These are phyloP conservation scores for Pestalotiopsis fici DNA, from an alignment of 2,329 filamentous ascomycete species.

Conservation along the genomic window DNA sequence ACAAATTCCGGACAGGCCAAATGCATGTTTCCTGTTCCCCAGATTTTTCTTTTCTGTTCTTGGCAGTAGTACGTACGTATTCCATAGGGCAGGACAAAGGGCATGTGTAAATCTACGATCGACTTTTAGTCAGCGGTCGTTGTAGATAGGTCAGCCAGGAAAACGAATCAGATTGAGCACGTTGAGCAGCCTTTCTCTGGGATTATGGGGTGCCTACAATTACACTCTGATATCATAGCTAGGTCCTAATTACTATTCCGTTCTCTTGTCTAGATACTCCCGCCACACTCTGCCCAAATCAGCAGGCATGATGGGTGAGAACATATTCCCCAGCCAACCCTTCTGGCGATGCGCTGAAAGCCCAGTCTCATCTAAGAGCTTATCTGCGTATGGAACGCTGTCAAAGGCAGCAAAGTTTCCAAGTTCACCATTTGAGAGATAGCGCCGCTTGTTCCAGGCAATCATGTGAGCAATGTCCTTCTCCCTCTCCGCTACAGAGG, in stretches of 20 bases:
- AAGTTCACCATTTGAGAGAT: constrained; percentile 24
- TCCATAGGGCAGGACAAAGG: neutral
- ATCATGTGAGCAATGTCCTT: constrained; percentile 21
- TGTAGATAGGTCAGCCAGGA: too few relatives aligned
- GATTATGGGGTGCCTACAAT: too few relatives aligned
- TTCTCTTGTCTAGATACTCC: constrained; percentile 19
- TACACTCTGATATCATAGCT: too few relatives aligned
- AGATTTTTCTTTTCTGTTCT: neutral
- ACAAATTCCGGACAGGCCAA: neutral
- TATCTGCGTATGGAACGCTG: constrained; percentile 25
- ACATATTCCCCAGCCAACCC: constrained; percentile 25
- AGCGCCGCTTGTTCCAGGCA: constrained; percentile 26
- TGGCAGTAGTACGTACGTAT: neutral
- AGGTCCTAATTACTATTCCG: too few relatives aligned
- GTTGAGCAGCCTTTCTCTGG: too few relatives aligned
- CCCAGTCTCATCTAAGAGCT: constrained; percentile 24
- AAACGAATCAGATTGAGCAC: too few relatives aligned
- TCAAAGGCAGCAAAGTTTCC: constrained; percentile 27
- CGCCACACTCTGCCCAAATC: constrained; percentile 20
- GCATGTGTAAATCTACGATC: neutral
- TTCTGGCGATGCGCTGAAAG: constrained; percentile 23
- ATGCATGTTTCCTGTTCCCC: neutral
- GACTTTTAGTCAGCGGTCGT: neutral
- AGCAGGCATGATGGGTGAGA: constrained; percentile 21
- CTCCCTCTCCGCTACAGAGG: constrained; percentile 18